phyloP scores from a whole-genome alignment of 495 filamentous ascomycete genomes.

The Daldinia loculata region DNA sequence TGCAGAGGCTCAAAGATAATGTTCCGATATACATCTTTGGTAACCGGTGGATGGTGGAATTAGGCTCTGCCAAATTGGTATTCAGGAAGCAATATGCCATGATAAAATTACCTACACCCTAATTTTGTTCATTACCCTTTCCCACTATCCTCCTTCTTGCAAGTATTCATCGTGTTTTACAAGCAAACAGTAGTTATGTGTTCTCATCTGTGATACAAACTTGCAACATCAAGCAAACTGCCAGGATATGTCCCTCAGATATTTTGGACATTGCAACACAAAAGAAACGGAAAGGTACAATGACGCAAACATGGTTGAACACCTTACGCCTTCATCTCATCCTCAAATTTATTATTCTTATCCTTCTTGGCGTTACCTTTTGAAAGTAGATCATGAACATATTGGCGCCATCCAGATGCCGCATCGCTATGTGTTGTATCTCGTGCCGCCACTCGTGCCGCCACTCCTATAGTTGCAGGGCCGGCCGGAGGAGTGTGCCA shows the following conservation, averaged over 20 bases:
- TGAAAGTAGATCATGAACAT: conserved; percentile 4
- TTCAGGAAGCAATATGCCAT: conserved; percentile 19
- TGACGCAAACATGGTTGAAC: not conserved
- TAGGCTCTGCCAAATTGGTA: not conserved
- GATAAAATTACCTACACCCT: conserved; percentile 21
- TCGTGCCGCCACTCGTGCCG: not conserved
- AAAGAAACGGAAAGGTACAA: conserved; percentile 13
- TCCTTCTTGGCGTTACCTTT: not conserved
- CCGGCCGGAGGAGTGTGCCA: conserved; percentile 24
- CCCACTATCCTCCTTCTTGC: conserved; percentile 1
- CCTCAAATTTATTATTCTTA: not conserved
- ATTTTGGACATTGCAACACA: conserved; percentile 4
- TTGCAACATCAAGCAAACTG: conserved; percentile 24
- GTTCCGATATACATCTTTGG: no score
- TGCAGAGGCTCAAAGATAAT: no score
- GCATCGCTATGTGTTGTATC: not conserved
- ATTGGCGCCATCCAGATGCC: conserved; percentile 19
- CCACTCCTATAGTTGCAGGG: conserved; percentile 5
- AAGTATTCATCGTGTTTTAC: conserved; percentile 10
- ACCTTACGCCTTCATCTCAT: conserved; percentile 6
- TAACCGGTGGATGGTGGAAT: not conserved
- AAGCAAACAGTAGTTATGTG: conserved; percentile 23
- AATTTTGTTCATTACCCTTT: conserved; percentile 7
- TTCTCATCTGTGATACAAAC: conserved; percentile 17
- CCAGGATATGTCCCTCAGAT: conserved; percentile 15